Base-by-base conservation (phyloP, 78 protist species). In the Creolimax fragrantissima region DNA sequence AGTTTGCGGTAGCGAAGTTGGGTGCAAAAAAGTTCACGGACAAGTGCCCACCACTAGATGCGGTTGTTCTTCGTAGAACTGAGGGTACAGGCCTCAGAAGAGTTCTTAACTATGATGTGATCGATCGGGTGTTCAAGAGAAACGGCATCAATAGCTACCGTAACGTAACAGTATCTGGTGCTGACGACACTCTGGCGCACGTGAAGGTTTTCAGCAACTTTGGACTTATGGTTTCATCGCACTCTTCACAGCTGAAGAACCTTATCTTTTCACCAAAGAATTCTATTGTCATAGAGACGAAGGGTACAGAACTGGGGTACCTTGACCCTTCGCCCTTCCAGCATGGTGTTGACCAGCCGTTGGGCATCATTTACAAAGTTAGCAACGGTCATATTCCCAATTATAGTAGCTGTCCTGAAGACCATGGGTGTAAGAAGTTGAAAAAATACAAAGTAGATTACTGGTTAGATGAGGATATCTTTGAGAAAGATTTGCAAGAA, bases 191-290 rank as follows among this genome's bases (percentile, higher is more conserved):
- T 24, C 4, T 32, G 35, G 81, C 35, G 4, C 92, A 90, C 3
- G 45, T 90, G 81, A 37, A 5, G 6, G 81, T 44, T 17, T 90
- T 90, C 35, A 35, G 5, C 2, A 90, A 44, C 5, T 90, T 90
- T 90, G 92, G 92, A 4, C 35, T 90, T 67, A 90, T 90, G 92
- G 81, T 90, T 5, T 32, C 92, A 24, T 90, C 92, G 35, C 92
- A 90, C 83, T 43, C 81, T 90, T 90, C 92, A 5, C 92, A 90
- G 81, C 83, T 90, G n/a, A 90, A 90, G 81, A 90, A 90, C 32
- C 83, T 90, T 11, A 39, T 90, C 39, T 90, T 90, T 5, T 3
- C 92, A 17, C 74, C 92, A 7, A 90, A 81, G 35, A 44, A 90
- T 5, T 66, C 92, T 24, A 81, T 42, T 35, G 92, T 90, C 6